phyloP scores from a whole-genome alignment of 2,329 filamentous ascomycete genomes.

The Hansfordia pulvinata region DNA sequence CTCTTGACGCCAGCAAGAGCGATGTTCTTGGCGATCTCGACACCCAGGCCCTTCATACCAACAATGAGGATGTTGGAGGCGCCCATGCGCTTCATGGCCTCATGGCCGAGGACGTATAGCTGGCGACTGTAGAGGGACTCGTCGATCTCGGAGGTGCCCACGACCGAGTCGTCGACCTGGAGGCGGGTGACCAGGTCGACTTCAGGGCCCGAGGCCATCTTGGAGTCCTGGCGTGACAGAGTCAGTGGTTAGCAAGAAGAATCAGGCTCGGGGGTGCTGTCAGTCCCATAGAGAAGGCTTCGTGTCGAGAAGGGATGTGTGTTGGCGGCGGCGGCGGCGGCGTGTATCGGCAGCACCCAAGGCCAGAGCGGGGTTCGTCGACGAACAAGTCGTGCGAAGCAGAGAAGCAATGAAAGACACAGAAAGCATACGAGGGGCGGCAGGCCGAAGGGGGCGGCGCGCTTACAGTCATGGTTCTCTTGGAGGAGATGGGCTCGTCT shows the following conservation, averaged over 20 bases:
- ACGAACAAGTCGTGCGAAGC: too few relatives aligned
- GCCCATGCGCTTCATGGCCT: constrained; percentile 98
- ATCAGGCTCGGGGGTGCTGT: background rate
- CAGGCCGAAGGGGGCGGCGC: too few relatives aligned
- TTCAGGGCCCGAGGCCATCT: constrained; percentile 31
- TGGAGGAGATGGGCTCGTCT: constrained; percentile 40
- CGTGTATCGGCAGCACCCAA: too few relatives aligned
- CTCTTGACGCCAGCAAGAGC: constrained; percentile 97
- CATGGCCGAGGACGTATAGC: constrained; percentile 57
- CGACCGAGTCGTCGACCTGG: constrained; percentile 49
- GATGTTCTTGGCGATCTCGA: constrained; percentile 98
- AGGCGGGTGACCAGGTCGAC: constrained; percentile 50
- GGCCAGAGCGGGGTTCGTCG: background rate
- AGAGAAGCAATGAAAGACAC: too few relatives aligned
- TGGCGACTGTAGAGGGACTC: constrained; percentile 63
- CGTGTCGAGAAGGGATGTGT: background rate
- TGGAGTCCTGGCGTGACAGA: constrained; percentile 26
- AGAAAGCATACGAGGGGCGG: constrained; percentile 1
- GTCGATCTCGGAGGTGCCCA: constrained; percentile 48
- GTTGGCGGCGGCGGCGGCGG: too few relatives aligned
- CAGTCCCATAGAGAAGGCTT: background rate
- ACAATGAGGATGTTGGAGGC: constrained; percentile 88
- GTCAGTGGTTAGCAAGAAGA: constrained; percentile 5
- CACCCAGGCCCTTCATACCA: constrained; percentile 84
- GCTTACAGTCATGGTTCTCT: constrained; percentile 50